Base-by-base conservation (phyloP, 2,329 filamentous ascomycete genomes). In the Triangularia setosa region DNA sequence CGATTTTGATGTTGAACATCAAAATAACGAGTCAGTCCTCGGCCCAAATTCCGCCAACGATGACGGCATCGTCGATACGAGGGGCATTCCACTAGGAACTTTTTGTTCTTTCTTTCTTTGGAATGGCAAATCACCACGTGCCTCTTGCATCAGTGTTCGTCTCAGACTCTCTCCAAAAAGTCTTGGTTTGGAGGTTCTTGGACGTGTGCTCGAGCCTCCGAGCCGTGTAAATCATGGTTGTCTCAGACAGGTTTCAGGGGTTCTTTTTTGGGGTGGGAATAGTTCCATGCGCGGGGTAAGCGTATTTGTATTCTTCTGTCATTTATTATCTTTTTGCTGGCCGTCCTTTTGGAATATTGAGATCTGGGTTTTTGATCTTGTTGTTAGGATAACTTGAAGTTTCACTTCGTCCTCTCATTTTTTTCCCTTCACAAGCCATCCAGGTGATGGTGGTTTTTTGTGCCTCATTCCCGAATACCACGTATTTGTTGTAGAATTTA, bases 231-330 rank as follows among this genome's bases (percentile, higher is more conserved):
- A 62, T 56, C 24, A 53, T 25, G 25, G 18, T 3, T 62, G 61
- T 62, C 61, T 62, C 61, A 57, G 55, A 62, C 54, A 57, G 30
- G 61, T 62, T 62, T 62, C 61, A 62, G 61, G 12, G n/a, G 53
- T 52, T 12, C 18, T 33, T 33, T 33, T 33, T 33, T n/a, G n/a
- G n/a, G 7, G 30, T 53, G 30, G 56, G 56, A 30, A 28, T 23
- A 53, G n/a, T 16, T 28, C 52, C 8, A 28, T 55, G 52, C 52
- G 21, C 52, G 21, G 21, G 52, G 52, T 55, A 23, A 14, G 23
- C 52, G 11, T 54, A 3, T 11, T 30, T 53, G 48, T 25, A 25
- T 23, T 53, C 48, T 53, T n/a, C n/a, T 24, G 8, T 24, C 11
- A 6, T 55, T 55, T 28, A 25, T n/a, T 55, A 24, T 27, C 52